Evolutionary conservation across 371 early-diverging fungal species (phyloP), one percentile per base, ranked within the genome.

Genomic region (Zopfochytrium polystomum): DNA sequence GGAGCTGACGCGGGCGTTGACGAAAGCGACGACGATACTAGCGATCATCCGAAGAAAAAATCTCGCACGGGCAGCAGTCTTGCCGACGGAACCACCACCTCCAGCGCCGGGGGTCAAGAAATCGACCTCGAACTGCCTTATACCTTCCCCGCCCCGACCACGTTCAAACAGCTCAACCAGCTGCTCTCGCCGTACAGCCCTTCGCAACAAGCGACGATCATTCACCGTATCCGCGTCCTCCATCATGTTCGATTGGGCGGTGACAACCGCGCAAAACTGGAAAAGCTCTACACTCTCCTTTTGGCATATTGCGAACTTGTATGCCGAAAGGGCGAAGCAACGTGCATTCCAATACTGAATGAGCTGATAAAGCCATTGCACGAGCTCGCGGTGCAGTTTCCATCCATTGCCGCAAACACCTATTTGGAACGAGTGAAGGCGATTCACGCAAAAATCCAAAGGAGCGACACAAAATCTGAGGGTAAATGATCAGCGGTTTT

Each of bases 211-310:
- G 68, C 82, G 4, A 78, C 82, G 0, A 85, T 93, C 15, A 73
- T 91, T 27, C 78, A 87, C 55, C 89, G 95, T 51, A 82, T 92
- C 61, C 88, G 91, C 32, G 83, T 87, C 5, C 70, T 91, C 33
- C 85, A 92, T 71, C 88, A 92, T 67, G 80, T 84, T 58, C 86
- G 88, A 53, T 78, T 96, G 44, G 78, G 84, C 11, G 81, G 86
- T 1, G 83, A 83, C 55, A 92, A 93, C 82, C 86, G 86, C 62
- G 74, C 71, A 32, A 89, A 88, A 68, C 72, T 92, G 57, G 74
- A 63, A 66, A 61, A 59, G 7, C 82, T 90, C 49, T 68, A 89
- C 26, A 74, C 76, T 51, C 78, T 88, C 29, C 60, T 92, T 3
- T 78, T 88, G 18, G 83, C 84, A 53, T 87, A 92, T 67, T 54